phyloP scores from a whole-genome alignment of 176 grass and related monocot species.

The Dendrocalamus sinicus region DNA sequence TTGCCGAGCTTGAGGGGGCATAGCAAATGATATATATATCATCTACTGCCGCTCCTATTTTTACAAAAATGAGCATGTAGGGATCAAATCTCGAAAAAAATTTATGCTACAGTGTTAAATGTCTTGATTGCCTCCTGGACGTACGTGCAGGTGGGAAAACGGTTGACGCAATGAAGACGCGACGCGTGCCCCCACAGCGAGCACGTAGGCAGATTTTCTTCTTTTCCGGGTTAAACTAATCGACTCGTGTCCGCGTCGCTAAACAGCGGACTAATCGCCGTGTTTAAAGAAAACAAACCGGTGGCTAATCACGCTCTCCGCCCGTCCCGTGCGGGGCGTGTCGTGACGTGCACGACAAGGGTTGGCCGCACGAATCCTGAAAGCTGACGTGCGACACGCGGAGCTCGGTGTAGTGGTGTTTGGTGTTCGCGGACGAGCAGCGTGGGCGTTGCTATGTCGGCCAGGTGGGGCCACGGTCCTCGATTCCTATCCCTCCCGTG shows the following conservation, averaged over 20 bases:
- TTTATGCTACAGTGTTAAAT: too few relatives aligned
- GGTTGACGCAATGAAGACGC: not conserved
- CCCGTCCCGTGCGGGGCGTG: not conserved
- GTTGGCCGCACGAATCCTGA: not conserved
- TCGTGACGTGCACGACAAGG: not conserved
- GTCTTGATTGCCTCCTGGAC: constrained; percentile 12
- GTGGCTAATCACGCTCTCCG: too few relatives aligned
- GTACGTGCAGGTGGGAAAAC: not conserved
- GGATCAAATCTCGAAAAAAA: too few relatives aligned
- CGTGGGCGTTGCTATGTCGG: constrained; percentile 47
- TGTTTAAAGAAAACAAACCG: not conserved
- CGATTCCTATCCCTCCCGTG: too few relatives aligned
- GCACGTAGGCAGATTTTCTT: constrained; percentile 13
- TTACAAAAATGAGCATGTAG: too few relatives aligned
- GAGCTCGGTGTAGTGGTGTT: not conserved
- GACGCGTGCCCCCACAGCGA: constrained; percentile 21
- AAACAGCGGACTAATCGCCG: not conserved
- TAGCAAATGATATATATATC: too few relatives aligned
- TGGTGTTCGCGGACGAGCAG: constrained; percentile 29
- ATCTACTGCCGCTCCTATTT: too few relatives aligned
- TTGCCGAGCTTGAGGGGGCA: accelerated
- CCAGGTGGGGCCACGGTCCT: not conserved
- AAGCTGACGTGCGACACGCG: not conserved
- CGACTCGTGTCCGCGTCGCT: constrained; percentile 34
- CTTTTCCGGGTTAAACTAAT: not conserved